A percentile compares a stretch with the other conserved stretches of the same genome.
Evolutionary conservation across 805 yeast genomes (phyloP).

Genomic region (Ogataea haglerorum): DNA sequence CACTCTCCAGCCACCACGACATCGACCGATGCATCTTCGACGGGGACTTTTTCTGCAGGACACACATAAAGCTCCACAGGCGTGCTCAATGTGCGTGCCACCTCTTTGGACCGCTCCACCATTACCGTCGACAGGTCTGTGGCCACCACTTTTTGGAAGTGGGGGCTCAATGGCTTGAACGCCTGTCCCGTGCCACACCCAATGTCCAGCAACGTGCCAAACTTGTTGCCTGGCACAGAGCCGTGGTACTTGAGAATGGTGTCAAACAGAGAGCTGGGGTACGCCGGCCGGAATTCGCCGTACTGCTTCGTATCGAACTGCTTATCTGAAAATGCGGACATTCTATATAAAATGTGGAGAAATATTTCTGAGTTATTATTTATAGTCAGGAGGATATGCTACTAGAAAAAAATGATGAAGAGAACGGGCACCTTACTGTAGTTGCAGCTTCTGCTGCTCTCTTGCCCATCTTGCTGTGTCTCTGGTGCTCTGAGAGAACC

Average conservation of each 20-base stretch:
- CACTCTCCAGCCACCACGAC: constrained; percentile 79
- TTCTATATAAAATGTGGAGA: constrained; percentile 23
- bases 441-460: constrained; percentile 60
- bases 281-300: constrained; percentile 60
- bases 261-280: constrained; percentile 51
- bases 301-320: constrained; percentile 53
- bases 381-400: constrained; percentile 5
- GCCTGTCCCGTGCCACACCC: constrained; percentile 59
- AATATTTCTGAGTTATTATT: background rate
- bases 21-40: constrained; percentile 41
- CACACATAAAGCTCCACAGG: constrained; percentile 14
- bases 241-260: constrained; percentile 36
- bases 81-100: background rate
- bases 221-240: constrained; percentile 7
- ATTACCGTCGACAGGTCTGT: constrained; percentile 46
- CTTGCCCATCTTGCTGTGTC: constrained; percentile 98
- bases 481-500: constrained; percentile 63
- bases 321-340: constrained; percentile 61
- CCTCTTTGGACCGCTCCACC: constrained; percentile 40
- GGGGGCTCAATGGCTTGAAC: constrained; percentile 40
- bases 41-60: constrained; percentile 25
- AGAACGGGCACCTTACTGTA: constrained; percentile 8
- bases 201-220: constrained; percentile 49
- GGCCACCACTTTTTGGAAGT: constrained; percentile 38
- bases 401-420: constrained; percentile 1